Conservation (phyloP, 768 basidiomycete species). For the Tricholoma hemisulphureum region DNA sequence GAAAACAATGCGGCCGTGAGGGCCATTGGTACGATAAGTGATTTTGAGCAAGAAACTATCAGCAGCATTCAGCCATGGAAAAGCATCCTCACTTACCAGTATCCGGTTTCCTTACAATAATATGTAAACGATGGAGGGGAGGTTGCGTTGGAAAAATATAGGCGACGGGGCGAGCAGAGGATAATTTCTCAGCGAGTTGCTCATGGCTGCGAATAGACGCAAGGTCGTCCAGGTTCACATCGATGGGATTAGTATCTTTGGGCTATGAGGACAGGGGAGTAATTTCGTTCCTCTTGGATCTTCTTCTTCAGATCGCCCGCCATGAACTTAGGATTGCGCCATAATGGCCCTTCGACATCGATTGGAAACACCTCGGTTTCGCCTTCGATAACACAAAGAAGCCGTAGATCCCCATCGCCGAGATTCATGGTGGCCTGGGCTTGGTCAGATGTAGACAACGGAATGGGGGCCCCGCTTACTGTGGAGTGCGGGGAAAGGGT, state of each 20-base stretch:
- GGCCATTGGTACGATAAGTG: background rate
- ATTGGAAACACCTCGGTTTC: too few relatives aligned
- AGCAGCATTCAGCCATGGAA: background rate
- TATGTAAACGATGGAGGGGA: too few relatives aligned
- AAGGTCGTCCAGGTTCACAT: background rate
- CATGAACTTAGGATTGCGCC: too few relatives aligned
- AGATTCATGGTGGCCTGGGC: slow-evolving; percentile 5
- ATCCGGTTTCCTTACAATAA: too few relatives aligned
- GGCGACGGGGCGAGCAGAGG: background rate
- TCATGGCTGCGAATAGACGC: background rate
- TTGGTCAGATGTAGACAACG: slow-evolving; percentile 2
- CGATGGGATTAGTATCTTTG: background rate
- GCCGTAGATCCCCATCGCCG: slow-evolving; percentile 7
- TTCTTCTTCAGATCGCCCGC: too few relatives aligned
- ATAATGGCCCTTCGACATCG: too few relatives aligned
- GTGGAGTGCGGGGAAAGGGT: too few relatives aligned
- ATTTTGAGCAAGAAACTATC: too few relatives aligned
- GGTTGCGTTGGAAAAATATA: background rate
- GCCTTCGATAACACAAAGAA: slow-evolving; percentile 6
- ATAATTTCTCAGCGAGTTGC: too few relatives aligned
- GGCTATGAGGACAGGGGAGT: slow-evolving; percentile 3
- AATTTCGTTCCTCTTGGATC: too few relatives aligned
- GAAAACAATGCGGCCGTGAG: background rate
- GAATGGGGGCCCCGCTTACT: too few relatives aligned
- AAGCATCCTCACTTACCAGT: background rate